Base-by-base conservation (phyloP, 257 asterid species). In the Solanum bulbocastanum region DNA sequence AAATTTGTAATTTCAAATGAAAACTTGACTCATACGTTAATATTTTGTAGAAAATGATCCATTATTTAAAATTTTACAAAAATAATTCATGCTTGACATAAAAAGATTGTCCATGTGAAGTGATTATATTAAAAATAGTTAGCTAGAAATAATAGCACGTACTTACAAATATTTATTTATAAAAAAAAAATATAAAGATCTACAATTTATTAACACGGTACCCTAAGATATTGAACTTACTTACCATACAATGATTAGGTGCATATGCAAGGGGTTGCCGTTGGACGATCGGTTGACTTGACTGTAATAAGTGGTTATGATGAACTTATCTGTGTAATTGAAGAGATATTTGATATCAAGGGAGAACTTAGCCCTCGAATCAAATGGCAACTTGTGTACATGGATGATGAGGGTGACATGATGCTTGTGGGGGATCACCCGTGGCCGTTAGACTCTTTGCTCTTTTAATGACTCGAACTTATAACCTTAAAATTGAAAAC, bases 341-440 rank as follows among this genome's bases (percentile, higher is more conserved):
- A 95, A 91, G 87, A 87, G 33, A 87, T 94, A 92, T 95, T 95
- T 32, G 95, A 92, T 39, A 88, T 95, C 7, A 90, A 93, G 89
- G 98, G 96, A 62, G 98, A 95, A 90, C 98, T 95, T 83, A 78
- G 69, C 40, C 90, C 93, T 49, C 90, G 93, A 69, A 90, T 89
- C 90, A 94, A 92, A 89, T 95, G 97, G 96, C 91, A 91, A 88
- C 91, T 95, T 30, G 96, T 94, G 32, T 95, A 93, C 78, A 92
- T 93, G 1, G 98, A 95, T 83, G 92, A 93, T 11, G 98, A 95
- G 83, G 98, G 94, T 44, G 97, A 94, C 87, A 93, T 92, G 94
- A 95, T 95, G 98, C 97, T 95, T 32, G 94, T 95, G 42, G 98
- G 98, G 10, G 98, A 94, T 83, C 93, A 93, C 78, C 97, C 97